A percentile compares a stretch with the other conserved stretches of the same genome.
These are phyloP conservation scores for Trichoderma asperelloides DNA, from an alignment of 495 filamentous ascomycete species.

Conservation along the genomic window DNA sequence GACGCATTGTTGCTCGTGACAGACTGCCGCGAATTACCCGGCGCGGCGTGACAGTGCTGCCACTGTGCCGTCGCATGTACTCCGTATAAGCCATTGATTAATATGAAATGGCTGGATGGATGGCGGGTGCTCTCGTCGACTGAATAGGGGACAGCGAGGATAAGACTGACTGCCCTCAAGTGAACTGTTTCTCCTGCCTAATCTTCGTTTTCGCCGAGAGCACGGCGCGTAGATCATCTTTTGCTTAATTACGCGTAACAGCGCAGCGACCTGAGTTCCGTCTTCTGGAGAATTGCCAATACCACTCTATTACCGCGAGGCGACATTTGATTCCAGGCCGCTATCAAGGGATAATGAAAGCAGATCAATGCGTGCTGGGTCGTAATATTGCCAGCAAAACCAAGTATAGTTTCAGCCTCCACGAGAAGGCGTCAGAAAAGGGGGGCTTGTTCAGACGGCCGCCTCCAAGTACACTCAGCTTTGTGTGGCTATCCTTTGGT, in stretches of 20 bases:
- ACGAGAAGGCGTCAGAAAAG: neutral
- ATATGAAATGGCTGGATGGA: conserved; percentile 3
- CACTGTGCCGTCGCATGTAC: neutral
- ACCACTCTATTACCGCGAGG: neutral
- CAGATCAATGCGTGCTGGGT: neutral
- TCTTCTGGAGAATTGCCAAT: neutral
- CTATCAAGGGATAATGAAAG: neutral
- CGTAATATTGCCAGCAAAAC: neutral
- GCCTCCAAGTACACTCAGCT: neutral
- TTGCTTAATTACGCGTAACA: neutral
- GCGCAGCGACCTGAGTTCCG: neutral
- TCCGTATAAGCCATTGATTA: neutral
- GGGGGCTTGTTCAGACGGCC: neutral
- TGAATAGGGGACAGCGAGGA: conserved; percentile 2
- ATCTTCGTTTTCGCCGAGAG: neutral
- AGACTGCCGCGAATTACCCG: neutral
- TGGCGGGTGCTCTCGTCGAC: neutral
- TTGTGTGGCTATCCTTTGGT: neutral
- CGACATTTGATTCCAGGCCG: neutral
- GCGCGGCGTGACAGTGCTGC: neutral
- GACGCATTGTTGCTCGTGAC: neutral
- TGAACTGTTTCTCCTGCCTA: neutral
- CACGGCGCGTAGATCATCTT: neutral
- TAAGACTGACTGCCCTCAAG: neutral
- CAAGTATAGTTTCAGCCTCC: neutral